Evolutionary conservation across 1,284 basidiomycete genomes (phyloP), one percentile per base, ranked within the genome.

Genomic region (Pisolithus thermaeus): DNA sequence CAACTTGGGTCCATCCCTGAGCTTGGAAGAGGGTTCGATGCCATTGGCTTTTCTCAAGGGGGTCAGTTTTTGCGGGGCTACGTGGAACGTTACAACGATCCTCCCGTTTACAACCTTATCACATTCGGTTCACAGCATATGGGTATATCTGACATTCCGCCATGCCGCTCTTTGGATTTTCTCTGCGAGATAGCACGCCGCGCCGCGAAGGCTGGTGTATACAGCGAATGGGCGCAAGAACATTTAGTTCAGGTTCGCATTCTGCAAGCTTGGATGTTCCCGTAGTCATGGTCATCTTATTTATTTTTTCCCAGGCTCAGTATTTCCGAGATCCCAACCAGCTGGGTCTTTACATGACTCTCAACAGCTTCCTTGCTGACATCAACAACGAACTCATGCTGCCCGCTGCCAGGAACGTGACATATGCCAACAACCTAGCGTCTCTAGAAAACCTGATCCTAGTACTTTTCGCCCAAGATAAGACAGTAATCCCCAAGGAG

Each of bases 41-140:
- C 87, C 2, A 87, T 97, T 51, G 94, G 94, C 0, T 90, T 97
- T 68, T 93, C 90, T 1, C 93, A 97, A 79, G 93, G 82, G 35
- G 95, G 96, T 1, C 91, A 97, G 60, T 95, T 97, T 68, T 76
- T 98, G 39, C 81, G 96, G 12, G 93, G 87, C 30, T 94, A 95
- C 58, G 83, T 91, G 16, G 90, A 98, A 65, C 77, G 84, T 45
- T 92, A 89, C 69, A 91, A 92, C 63, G 71, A 73, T 12, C 91
- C 90, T 0, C 82, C 82, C 0, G 70, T 94, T 9, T 73, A 84
- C 61, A 96, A 95, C 65, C 81, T 99, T 56, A 83, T 99, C 56
- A 97, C 95, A 0, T 90, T 91, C 63, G 88, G 89, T 43, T 83
- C 85, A 12, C 87, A 90, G 56, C 90, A 92, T 61, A 89, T 90